These are phyloP conservation scores for Porcisia deanei DNA, from an alignment of 208 protist species.

Conservation along the genomic window DNA sequence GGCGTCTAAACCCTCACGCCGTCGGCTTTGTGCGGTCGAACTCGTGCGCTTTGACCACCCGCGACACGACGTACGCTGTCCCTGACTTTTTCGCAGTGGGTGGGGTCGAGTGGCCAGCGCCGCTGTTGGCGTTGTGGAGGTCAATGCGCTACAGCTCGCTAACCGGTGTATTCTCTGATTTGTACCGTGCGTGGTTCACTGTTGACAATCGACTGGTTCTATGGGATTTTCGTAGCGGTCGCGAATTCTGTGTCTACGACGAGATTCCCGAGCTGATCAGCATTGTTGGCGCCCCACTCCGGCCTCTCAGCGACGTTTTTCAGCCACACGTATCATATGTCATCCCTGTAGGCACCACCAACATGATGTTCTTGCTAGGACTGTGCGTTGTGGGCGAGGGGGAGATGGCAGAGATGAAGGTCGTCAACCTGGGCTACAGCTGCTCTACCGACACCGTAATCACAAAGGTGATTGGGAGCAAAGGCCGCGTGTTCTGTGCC, in stretches of 20 bases:
- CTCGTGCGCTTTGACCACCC: slow-evolving; percentile 58
- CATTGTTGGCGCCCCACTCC: slow-evolving; percentile 68
- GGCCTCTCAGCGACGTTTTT: slow-evolving; percentile 62
- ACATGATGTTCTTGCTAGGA: slow-evolving; percentile 74
- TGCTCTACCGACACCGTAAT: slow-evolving; percentile 56
- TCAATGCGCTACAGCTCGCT: slow-evolving; percentile 69
- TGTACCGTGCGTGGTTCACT: slow-evolving; percentile 86
- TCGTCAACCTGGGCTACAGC: slow-evolving; percentile 79
- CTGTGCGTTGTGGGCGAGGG: slow-evolving; percentile 69
- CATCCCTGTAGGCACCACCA: slow-evolving; percentile 75
- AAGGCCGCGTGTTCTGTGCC: slow-evolving; percentile 76
- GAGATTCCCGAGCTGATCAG: slow-evolving; percentile 86
- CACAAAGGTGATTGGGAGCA: slow-evolving; percentile 54
- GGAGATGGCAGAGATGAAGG: slow-evolving; percentile 47
- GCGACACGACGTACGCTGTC: slow-evolving; percentile 74
- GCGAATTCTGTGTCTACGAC: slow-evolving; percentile 81
- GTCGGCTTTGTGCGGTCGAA: slow-evolving; percentile 65
- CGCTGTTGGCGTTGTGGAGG: slow-evolving; percentile 67
- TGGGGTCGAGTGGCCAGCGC: slow-evolving; percentile 69
- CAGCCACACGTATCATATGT: slow-evolving; percentile 82
- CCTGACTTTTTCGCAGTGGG: slow-evolving; percentile 82
- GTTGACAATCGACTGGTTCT: slow-evolving; percentile 85
- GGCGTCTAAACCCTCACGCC: slow-evolving; percentile 46
- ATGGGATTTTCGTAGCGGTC: slow-evolving; percentile 81
- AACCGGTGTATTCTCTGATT: slow-evolving; percentile 70